Conservation (phyloP, 768 basidiomycete genomes). For the Psilocybe tampanensis region DNA sequence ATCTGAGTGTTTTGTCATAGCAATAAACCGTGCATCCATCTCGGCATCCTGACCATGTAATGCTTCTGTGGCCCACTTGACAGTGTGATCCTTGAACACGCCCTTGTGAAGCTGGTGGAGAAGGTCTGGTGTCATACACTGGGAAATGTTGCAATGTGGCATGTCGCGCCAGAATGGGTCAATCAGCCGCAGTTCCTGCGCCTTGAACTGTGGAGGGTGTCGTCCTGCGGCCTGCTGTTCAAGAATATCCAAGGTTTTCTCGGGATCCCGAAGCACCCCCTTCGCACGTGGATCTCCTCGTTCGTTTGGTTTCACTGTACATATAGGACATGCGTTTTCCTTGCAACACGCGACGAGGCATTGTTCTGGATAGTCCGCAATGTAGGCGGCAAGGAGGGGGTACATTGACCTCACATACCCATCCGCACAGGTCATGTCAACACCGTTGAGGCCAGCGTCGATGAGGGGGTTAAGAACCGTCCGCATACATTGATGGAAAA, state of each 20-base stretch:
- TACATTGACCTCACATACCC: slow-evolving; percentile 28
- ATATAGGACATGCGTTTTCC: slow-evolving; percentile 23
- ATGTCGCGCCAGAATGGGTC: slow-evolving; percentile 19
- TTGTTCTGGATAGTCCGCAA: slow-evolving; percentile 44
- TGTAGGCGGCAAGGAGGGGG: slow-evolving; percentile 39
- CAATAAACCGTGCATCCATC: slow-evolving; percentile 9
- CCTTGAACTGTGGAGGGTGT: too few species aligned
- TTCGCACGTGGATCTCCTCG: slow-evolving; percentile 12
- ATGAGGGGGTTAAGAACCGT: slow-evolving; percentile 24
- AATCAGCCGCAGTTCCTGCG: too few species aligned
- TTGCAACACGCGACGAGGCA: slow-evolving; percentile 31
- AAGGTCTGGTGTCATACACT: slow-evolving; percentile 40
- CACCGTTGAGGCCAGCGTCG: slow-evolving; percentile 28
- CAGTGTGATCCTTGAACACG: slow-evolving; percentile 45
- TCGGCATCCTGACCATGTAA: slow-evolving; percentile 22
- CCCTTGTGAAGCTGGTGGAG: slow-evolving; percentile 54
- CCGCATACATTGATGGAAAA: slow-evolving; percentile 37
- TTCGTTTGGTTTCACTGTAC: slow-evolving; percentile 12
- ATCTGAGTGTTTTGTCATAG: slow-evolving; percentile 12
- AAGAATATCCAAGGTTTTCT: not conserved
- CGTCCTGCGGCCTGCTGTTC: too few species aligned
- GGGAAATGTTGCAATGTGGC: slow-evolving; percentile 43
- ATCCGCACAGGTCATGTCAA: slow-evolving; percentile 33
- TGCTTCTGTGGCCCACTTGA: slow-evolving; percentile 31
- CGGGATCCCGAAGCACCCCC: not conserved